These are phyloP conservation scores for Coleophoma cylindrospora DNA, from an alignment of 2,329 filamentous ascomycete species.

Conservation along the genomic window DNA sequence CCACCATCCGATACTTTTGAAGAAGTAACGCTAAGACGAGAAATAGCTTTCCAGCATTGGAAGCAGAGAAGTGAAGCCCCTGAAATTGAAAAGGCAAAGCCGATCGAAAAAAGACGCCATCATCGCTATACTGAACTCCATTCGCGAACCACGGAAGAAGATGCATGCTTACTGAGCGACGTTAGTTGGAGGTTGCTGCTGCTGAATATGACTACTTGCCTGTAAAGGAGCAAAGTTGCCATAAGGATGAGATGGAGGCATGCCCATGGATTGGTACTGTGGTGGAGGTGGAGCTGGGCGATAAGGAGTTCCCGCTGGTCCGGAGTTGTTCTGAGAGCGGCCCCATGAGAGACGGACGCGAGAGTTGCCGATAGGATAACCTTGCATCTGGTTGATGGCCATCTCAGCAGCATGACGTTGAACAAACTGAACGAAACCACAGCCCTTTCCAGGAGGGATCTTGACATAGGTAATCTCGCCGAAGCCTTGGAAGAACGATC, in stretches of 20 bases:
- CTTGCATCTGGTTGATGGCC: slow-evolving; percentile 99
- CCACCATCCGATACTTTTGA: slow-evolving; percentile 30
- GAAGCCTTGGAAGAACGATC: slow-evolving; percentile 99
- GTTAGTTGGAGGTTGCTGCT: slow-evolving; percentile 7
- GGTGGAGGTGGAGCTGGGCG: slow-evolving; percentile 83
- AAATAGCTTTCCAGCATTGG: slow-evolving; percentile 30
- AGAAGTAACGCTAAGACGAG: slow-evolving; percentile 30
- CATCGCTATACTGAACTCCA: slow-evolving; percentile 28
- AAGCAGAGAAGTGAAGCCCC: slow-evolving; percentile 27
- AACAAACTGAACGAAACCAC: slow-evolving; percentile 98
- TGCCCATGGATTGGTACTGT: slow-evolving; percentile 61
- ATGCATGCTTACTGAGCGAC: slow-evolving; percentile 24
- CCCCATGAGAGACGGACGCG: slow-evolving; percentile 97
- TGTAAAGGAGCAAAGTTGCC: slow-evolving; percentile 28
- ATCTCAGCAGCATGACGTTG: slow-evolving; percentile 98
- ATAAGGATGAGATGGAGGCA: slow-evolving; percentile 27
- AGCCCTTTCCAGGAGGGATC: slow-evolving; percentile 98
- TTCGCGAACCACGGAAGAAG: slow-evolving; percentile 26
- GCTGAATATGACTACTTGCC: slow-evolving; percentile 14
- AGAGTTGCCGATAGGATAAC: slow-evolving; percentile 98
- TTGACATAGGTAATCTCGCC: slow-evolving; percentile 99
- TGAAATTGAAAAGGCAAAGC: slow-evolving; percentile 21
- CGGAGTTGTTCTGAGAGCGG: slow-evolving; percentile 97
- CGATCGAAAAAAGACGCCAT: slow-evolving; percentile 28
- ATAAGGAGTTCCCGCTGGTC: slow-evolving; percentile 91